These are phyloP conservation scores for Alternaria sp. DNA, from an alignment of 2,329 filamentous ascomycete genomes.

Conservation along the genomic window DNA sequence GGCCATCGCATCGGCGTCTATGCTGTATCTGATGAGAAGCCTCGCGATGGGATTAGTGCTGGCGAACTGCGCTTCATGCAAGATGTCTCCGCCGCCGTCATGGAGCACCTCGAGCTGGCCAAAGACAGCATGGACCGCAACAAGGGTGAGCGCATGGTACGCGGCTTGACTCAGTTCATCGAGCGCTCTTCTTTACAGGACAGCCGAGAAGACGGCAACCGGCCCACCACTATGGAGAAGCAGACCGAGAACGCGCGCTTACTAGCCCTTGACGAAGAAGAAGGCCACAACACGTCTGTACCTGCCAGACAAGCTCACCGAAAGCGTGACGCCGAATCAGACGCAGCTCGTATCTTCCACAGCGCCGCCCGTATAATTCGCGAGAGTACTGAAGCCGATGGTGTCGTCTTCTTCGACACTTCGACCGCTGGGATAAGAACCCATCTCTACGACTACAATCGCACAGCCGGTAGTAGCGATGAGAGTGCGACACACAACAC, in stretches of 20 bases:
- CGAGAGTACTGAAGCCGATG: constrained; percentile 40
- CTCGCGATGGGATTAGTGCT: constrained; percentile 30
- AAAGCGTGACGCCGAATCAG: constrained; percentile 31
- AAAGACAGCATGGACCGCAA: constrained; percentile 33
- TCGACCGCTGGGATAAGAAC: constrained; percentile 37
- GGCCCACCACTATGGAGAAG: constrained; percentile 36
- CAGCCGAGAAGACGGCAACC: constrained; percentile 19
- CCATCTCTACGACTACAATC: constrained; percentile 28
- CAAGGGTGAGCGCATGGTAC: constrained; percentile 41
- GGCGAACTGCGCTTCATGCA: constrained; percentile 39
- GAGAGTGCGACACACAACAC: constrained; percentile 40
- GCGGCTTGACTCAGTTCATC: constrained; percentile 43
- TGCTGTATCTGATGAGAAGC: constrained; percentile 40
- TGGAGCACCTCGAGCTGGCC: constrained; percentile 41
- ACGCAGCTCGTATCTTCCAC: constrained; percentile 40
- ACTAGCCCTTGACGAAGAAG: constrained; percentile 31
- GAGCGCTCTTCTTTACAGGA: constrained; percentile 37
- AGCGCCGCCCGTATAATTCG: constrained; percentile 45
- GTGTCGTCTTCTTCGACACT: constrained; percentile 46
- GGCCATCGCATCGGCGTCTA: constrained; percentile 42
- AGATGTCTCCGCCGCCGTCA: constrained; percentile 38
- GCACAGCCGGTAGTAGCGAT: constrained; percentile 26
- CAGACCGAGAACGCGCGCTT: constrained; percentile 45
- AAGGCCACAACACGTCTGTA: constrained; percentile 2
- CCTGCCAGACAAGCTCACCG: constrained; percentile 24